Percentiles rank a stretch among this genome's conserved stretches.
Conservation (phyloP, 2,329 filamentous ascomycete species). For the Aspergillus piperis region DNA sequence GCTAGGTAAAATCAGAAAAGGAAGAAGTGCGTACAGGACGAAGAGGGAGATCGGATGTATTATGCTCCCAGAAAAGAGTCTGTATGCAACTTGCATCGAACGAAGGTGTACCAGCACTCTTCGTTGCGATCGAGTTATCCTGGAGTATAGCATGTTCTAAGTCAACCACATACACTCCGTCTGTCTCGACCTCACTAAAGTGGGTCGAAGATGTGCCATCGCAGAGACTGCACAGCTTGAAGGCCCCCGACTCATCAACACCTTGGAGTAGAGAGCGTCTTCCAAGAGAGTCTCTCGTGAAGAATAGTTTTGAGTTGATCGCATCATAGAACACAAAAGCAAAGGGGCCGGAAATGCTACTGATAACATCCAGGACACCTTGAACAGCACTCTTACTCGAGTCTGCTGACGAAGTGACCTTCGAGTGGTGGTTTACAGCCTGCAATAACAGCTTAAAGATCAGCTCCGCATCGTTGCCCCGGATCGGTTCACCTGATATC, state of each 20-base stretch:
- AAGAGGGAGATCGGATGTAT: slow-evolving; percentile 19
- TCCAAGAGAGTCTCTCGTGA: slow-evolving; percentile 83
- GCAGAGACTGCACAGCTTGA: slow-evolving; percentile 72
- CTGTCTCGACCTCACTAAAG: slow-evolving; percentile 82
- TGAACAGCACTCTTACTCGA: slow-evolving; percentile 24
- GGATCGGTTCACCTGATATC: slow-evolving; percentile 58
- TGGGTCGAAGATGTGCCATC: slow-evolving; percentile 50
- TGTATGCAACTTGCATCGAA: slow-evolving; percentile 25
- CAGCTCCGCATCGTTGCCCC: slow-evolving; percentile 74
- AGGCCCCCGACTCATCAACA: slow-evolving; percentile 48
- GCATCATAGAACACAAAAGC: slow-evolving; percentile 83
- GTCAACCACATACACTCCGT: slow-evolving; percentile 74
- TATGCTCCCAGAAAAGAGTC: slow-evolving; percentile 32
- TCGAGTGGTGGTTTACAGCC: slow-evolving; percentile 32
- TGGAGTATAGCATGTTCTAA: slow-evolving; percentile 40
- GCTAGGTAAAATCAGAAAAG: not conserved
- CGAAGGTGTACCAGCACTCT: slow-evolving; percentile 2
- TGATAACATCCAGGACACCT: slow-evolving; percentile 51
- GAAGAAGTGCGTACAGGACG: slow-evolving; percentile 2
- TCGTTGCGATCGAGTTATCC: not conserved
- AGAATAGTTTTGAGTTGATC: slow-evolving; percentile 65
- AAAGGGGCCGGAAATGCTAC: slow-evolving; percentile 76
- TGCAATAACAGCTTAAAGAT: slow-evolving; percentile 64
- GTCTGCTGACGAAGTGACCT: slow-evolving; percentile 1
- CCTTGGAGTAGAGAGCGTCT: slow-evolving; percentile 73